phyloP scores from a whole-genome alignment of 1,284 basidiomycete species.

The Prillingera fragicola region DNA sequence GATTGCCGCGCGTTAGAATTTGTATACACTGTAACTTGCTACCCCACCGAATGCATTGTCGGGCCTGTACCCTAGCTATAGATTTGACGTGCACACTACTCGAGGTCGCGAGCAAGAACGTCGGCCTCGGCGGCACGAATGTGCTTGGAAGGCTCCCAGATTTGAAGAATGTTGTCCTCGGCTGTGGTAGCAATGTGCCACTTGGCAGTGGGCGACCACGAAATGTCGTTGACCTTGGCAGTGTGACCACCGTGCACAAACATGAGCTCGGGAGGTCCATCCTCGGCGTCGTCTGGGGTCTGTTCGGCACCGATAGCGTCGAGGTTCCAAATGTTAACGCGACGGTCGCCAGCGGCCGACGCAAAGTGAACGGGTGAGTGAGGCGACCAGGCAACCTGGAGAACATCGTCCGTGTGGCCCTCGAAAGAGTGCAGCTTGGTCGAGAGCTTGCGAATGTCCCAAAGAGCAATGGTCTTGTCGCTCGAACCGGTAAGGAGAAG shows the following conservation, averaged over 20 bases:
- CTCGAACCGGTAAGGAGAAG: constrained; percentile 89
- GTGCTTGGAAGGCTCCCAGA: constrained; percentile 49
- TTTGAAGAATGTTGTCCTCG: constrained; percentile 52
- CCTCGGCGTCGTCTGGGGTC: constrained; percentile 94
- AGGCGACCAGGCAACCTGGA: constrained; percentile 92
- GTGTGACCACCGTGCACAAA: constrained; percentile 79
- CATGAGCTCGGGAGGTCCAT: constrained; percentile 85
- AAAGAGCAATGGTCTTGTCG: constrained; percentile 88
- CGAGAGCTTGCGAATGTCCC: constrained; percentile 79
- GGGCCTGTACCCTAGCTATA: not conserved
- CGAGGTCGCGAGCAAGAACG: constrained; percentile 43
- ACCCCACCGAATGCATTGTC: constrained; percentile 1
- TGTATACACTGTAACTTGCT: not conserved
- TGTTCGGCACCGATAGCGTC: constrained; percentile 90
- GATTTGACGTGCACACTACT: constrained; percentile 25
- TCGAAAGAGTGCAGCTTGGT: constrained; percentile 85
- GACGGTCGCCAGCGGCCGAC: constrained; percentile 83
- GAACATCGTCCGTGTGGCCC: constrained; percentile 88
- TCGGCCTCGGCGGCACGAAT: constrained; percentile 48
- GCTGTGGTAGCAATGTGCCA: constrained; percentile 50
- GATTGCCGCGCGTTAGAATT: constrained; percentile 9
- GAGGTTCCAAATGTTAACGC: constrained; percentile 95
- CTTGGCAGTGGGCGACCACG: constrained; percentile 46
- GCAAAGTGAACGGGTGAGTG: constrained; percentile 86
- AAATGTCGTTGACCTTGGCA: constrained; percentile 47